A percentile compares a stretch with the other conserved stretches of the same genome.
Conservation (phyloP, 2,329 filamentous ascomycete species). For the Herpotrichia juniperi region DNA sequence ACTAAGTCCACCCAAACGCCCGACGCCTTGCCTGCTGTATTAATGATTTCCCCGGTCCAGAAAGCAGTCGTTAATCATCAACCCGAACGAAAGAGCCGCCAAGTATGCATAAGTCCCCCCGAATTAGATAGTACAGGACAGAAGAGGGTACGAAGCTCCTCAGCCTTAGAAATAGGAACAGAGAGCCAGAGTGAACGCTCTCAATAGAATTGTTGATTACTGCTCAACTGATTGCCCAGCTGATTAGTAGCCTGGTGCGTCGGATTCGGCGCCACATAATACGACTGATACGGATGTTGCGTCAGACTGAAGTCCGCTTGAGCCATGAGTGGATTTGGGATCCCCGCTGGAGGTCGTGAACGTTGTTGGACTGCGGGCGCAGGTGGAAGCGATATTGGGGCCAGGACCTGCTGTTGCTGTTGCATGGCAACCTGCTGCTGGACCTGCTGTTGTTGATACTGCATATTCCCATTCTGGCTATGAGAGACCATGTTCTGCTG, state of each 20-base stretch:
- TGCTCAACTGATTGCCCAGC: neutral
- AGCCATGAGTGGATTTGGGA: slow-evolving; percentile 73
- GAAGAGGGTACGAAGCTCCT: too few species aligned
- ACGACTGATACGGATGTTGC: slow-evolving; percentile 80
- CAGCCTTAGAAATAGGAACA: too few species aligned
- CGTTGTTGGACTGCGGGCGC: slow-evolving; percentile 13
- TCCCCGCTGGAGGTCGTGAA: slow-evolving; percentile 53
- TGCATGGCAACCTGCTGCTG: slow-evolving; percentile 22
- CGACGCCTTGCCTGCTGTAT: neutral
- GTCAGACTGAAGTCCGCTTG: slow-evolving; percentile 77
- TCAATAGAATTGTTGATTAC: neutral
- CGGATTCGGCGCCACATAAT: slow-evolving; percentile 75
- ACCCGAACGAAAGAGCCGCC: neutral
- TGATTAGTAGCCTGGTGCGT: slow-evolving; percentile 19
- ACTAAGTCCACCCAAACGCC: neutral
- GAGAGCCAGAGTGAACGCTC: neutral
- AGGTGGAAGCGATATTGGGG: slow-evolving; percentile 16
- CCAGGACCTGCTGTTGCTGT: slow-evolving; percentile 21
- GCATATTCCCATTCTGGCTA: slow-evolving; percentile 27
- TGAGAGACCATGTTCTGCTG: slow-evolving; percentile 10
- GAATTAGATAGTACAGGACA: neutral
- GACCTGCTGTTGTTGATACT: slow-evolving; percentile 25
- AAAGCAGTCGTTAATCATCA: neutral
- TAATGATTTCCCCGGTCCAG: neutral
- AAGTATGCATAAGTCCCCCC: neutral